Evolutionary conservation across 352 stramenopile species (phyloP).

Genomic region (Elongisporangium undulatum): DNA sequence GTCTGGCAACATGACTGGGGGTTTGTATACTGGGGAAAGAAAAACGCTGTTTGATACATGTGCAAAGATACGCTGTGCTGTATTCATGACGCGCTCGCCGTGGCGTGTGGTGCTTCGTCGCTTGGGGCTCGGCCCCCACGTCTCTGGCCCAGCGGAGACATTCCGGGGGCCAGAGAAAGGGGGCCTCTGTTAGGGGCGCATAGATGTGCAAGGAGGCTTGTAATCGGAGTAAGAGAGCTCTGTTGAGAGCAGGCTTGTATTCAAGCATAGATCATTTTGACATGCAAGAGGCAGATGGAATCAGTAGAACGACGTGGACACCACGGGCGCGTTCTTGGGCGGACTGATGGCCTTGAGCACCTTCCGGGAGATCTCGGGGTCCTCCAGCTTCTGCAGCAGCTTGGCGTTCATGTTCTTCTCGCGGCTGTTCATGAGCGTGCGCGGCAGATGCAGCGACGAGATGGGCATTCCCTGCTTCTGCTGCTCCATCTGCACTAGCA

Average conservation of each 20-base stretch:
- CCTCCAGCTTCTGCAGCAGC: slow-evolving; percentile 62
- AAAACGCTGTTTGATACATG: background rate
- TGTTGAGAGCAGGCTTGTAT: background rate
- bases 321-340: slow-evolving; percentile 35
- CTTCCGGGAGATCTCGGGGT: slow-evolving; percentile 43
- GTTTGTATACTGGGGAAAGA: background rate
- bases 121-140: background rate
- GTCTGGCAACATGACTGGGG: background rate
- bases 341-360: slow-evolving; percentile 64
- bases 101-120: background rate
- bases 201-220: background rate
- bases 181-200: background rate
- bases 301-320: slow-evolving; percentile 54
- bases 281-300: background rate
- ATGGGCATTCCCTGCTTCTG: slow-evolving; percentile 43
- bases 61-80: background rate
- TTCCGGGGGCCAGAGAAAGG: background rate
- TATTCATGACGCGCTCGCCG: background rate
- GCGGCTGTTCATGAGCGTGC: slow-evolving; percentile 59
- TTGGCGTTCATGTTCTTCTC: slow-evolving; percentile 62
- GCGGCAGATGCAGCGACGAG: slow-evolving; percentile 47
- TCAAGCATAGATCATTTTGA: background rate
- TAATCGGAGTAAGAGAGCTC: background rate
- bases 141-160: background rate
- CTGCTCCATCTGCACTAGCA: slow-evolving; percentile 60